phyloP scores from a whole-genome alignment of 2,329 filamentous ascomycete genomes.

The Ilyonectria destructans region DNA sequence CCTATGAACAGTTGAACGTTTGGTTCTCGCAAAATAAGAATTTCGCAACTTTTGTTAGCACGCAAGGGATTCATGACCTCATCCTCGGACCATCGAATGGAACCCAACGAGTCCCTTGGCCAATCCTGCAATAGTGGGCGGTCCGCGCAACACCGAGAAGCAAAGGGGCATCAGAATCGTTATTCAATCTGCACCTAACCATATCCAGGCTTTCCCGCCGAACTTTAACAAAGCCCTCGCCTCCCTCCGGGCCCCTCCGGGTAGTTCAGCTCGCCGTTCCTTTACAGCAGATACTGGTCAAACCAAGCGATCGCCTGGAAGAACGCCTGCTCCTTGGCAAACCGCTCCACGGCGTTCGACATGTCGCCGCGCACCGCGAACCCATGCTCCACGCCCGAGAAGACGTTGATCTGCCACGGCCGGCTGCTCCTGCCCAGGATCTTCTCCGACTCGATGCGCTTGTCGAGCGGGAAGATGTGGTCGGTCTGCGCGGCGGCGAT shows the following conservation, averaged over 20 bases:
- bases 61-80: constrained; percentile 22
- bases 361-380: constrained; percentile 81
- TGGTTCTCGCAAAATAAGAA: constrained; percentile 9
- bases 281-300: constrained; percentile 62
- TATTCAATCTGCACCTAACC: constrained; percentile 7
- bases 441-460: constrained; percentile 72
- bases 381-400: constrained; percentile 79
- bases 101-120: constrained; percentile 23
- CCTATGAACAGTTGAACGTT: constrained; percentile 37
- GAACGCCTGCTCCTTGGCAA: constrained; percentile 86
- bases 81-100: constrained; percentile 7
- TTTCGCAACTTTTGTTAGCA: constrained; percentile 20
- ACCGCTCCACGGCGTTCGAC: constrained; percentile 68
- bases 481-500: constrained; percentile 78
- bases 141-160: constrained; percentile 26
- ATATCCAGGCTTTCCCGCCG: background rate
- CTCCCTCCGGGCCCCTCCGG: too few relatives aligned
- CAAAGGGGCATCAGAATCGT: constrained; percentile 11
- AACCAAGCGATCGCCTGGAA: constrained; percentile 85
- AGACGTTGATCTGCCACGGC: constrained; percentile 80
- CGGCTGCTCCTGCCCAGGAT: constrained; percentile 68
- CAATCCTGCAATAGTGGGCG: constrained; percentile 33
- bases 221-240: too few relatives aligned
- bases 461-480: constrained; percentile 69
- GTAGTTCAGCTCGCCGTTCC: too few relatives aligned